Conservation (phyloP, 768 basidiomycete genomes). For the Leccinum fibrillosum region DNA sequence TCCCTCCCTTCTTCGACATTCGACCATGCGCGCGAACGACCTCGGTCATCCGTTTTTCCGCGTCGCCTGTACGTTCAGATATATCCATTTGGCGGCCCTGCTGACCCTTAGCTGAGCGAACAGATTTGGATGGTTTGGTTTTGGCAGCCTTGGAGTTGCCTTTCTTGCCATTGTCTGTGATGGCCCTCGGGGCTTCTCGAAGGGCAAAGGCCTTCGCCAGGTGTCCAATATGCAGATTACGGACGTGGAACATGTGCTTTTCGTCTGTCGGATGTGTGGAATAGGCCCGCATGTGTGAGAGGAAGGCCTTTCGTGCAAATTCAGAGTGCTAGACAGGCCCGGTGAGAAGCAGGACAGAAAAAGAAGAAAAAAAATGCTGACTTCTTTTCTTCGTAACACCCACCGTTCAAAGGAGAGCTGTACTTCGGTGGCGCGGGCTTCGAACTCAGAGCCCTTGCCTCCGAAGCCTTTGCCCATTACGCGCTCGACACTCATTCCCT, state of each 20-base stretch:
- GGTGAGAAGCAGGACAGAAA: slow-evolving; percentile 3
- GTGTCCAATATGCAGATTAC: slow-evolving; percentile 92
- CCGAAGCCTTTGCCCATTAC: slow-evolving; percentile 83
- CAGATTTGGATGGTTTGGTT: slow-evolving; percentile 2
- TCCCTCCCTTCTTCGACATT: slow-evolving; percentile 74
- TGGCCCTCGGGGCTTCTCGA: slow-evolving; percentile 69
- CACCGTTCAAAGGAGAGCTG: slow-evolving; percentile 94
- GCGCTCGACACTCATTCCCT: slow-evolving; percentile 61
- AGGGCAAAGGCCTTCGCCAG: slow-evolving; percentile 88
- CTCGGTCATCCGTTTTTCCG: slow-evolving; percentile 82
- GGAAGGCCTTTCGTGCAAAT: slow-evolving; percentile 80
- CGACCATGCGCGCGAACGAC: slow-evolving; percentile 83
- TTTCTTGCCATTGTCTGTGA: slow-evolving; percentile 29
- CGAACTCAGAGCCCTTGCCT: slow-evolving; percentile 75
- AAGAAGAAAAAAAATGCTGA: slow-evolving; percentile 35
- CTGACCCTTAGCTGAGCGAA: slow-evolving; percentile 16
- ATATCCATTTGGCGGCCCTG: slow-evolving; percentile 35
- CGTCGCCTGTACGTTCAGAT: slow-evolving; percentile 41
- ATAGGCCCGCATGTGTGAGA: slow-evolving; percentile 93
- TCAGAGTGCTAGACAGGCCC: slow-evolving; percentile 58
- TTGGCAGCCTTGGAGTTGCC: not conserved
- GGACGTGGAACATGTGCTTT: slow-evolving; percentile 96
- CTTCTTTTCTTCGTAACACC: slow-evolving; percentile 74
- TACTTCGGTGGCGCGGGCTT: slow-evolving; percentile 90
- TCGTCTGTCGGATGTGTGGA: slow-evolving; percentile 94